Evolutionary conservation across 2,329 filamentous ascomycete species (phyloP).

Genomic region (Hypoxylon sp.): DNA sequence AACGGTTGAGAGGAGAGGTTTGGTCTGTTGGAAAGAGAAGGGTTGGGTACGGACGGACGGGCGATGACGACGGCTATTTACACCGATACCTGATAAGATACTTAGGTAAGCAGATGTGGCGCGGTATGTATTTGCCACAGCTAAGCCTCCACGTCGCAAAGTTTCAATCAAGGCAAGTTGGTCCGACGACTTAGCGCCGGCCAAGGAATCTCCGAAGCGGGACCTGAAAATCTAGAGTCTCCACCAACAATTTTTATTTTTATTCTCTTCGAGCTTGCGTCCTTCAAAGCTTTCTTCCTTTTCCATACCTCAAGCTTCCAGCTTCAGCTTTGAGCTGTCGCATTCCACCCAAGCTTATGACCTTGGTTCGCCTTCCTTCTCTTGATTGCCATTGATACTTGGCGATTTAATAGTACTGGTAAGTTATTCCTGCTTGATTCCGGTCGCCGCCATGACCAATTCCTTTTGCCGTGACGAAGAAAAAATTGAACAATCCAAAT

Average conservation of each 20-base stretch:
- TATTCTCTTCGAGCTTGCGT: conserved; percentile 9
- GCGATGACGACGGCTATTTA: conserved; percentile 31
- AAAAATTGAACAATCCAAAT: conserved; percentile 68
- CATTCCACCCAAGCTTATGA: conserved; percentile 6
- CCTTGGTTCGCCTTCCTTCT: neutral
- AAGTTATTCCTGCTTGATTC: conserved; percentile 5
- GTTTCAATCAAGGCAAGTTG: too few species aligned
- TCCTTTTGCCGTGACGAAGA: conserved; percentile 55
- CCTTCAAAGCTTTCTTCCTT: conserved; percentile 10
- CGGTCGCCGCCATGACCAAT: neutral
- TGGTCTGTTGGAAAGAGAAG: conserved; percentile 13
- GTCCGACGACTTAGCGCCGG: conserved; percentile 1
- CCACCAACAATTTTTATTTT: conserved; percentile 30
- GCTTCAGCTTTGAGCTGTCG: too few species aligned
- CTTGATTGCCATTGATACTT: neutral
- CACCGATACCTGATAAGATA: conserved; percentile 16
- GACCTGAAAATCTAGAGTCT: conserved; percentile 8
- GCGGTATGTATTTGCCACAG: conserved; percentile 30
- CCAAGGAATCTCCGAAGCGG: conserved; percentile 10
- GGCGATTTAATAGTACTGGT: conserved; percentile 12
- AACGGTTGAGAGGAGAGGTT: conserved; percentile 24
- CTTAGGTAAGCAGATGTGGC: conserved; percentile 32
- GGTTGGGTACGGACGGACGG: conserved; percentile 15
- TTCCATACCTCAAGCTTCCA: conserved; percentile 5
- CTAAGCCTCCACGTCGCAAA: too few species aligned